Evolutionary conservation across 2,329 filamentous ascomycete genomes (phyloP), one percentile per base, ranked within the genome.

Genomic region (Hymenoscyphus fructigenus): DNA sequence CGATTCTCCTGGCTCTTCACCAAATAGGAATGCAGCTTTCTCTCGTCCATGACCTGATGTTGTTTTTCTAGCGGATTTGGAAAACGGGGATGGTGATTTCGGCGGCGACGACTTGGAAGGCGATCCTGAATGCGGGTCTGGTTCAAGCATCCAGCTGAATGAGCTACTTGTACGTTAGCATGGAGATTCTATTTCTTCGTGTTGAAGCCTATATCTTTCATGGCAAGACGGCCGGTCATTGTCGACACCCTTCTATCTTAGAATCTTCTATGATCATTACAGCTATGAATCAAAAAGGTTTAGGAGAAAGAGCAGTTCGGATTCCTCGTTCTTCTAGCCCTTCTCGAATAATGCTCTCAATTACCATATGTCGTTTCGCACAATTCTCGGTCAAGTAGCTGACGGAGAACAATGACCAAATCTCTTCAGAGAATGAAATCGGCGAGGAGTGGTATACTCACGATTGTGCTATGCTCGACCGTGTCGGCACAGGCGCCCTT

Each of bases 101-200:
- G 71, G 71, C 2, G 73, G 65, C 44, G 70, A 68, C 28, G 70
- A 62, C 60, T 66, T 69, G 1, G 62, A 41, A 2, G 63, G 56
- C 10, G 70, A 68, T 23, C 44, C 59, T 23, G 69, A 65, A 32
- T 71, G 61, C 12, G 60, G 64, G 62, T 75, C 74, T 36, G 75
- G 84, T 69, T 88, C 87, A 1, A 93, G 81, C 89, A 93, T 93
- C 88, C 89, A 92, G 1, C 90, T 88, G 75, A 92, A 93, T 3
- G 88, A 90, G 1, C 64, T 66, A 34, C 28, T 34, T 29, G 1
- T 57, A 12, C 2, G 12, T n/a, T 38, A 36, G 38, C 44, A 28
- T 60, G 29, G 44, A 44, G 20, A 38, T 15, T 17, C 6, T 23
- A 1, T 15, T 55, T 20, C 47, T 44, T 5, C n/a, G n/a, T n/a